Base-by-base conservation (phyloP, 768 basidiomycete genomes). In the Auricularia sp. region DNA sequence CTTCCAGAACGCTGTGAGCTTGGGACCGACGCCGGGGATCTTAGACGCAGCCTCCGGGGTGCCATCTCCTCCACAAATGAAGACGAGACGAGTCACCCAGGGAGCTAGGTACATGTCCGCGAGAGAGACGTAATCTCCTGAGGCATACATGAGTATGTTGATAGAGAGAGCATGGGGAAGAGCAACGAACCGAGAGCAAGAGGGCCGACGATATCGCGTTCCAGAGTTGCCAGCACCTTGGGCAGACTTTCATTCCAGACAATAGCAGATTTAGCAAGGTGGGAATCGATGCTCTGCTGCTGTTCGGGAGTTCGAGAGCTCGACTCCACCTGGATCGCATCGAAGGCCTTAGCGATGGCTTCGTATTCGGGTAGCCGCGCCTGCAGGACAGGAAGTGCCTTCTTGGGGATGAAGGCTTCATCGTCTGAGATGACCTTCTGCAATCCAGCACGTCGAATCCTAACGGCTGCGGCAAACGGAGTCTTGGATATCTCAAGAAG, bases 91-190 rank as follows among this genome's bases (percentile, higher is more conserved):
- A 10, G 83, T 75, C 36, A 93, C 71, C 91, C 90, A 95, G 34
- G 84, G 85, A 8, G 84, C 85, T 21, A 93, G 80, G 70, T 93
- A 91, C 64, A 93, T 76, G 71, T 94, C 93, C 14, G 87, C 89
- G 59, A 91, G 75, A 5, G 87, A 91, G 69, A 92, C 73, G 67
- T 94, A 91, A 70, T 94, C 91, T 18, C 92, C 92, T 90, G 39
- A 8, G 8, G 21, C n/a, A 18, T 44, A 29, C 51, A 23, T 23
- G 51, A 54, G 36, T 35, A 42, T 34, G 16, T 23, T 36, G 39
- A 36, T 39, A 8, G 44, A 23, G 16, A 23, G 23, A 35, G 6
- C 39, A 34, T n/a, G n/a, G 21, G 10, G 47, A n/a, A 36, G 18
- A 43, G 51, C 56, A 6, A 71, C 81, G 61, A 71, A 88, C 88